Conservation (phyloP, 1,284 basidiomycete species). For the Ceratobasidium sp. region DNA sequence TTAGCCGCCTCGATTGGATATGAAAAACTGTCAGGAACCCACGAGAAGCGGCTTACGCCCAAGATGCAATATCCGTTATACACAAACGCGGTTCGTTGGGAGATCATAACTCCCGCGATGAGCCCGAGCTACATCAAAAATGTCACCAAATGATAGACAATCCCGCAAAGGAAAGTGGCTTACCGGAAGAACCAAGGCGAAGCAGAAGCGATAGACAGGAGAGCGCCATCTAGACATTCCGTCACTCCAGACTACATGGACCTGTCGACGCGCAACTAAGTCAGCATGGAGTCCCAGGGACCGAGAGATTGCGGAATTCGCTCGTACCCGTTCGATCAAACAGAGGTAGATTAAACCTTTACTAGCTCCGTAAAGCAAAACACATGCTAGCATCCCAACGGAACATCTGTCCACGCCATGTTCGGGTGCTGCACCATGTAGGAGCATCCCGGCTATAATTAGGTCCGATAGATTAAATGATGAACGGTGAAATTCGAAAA, state of each 20-base stretch:
- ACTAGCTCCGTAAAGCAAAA: constrained; percentile 24
- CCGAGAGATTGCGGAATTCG: neutral
- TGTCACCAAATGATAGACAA: neutral
- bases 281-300: neutral
- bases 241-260: constrained; percentile 31
- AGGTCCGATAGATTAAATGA: neutral
- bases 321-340: constrained; percentile 18
- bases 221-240: constrained; percentile 29
- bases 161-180: neutral
- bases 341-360: constrained; percentile 33
- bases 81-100: constrained; percentile 25
- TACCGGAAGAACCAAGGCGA: constrained; percentile 28
- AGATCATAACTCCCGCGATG: constrained; percentile 27
- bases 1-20: neutral
- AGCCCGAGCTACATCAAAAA: constrained; percentile 8
- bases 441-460: constrained; percentile 10
- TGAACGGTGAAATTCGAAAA: neutral
- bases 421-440: constrained; percentile 16
- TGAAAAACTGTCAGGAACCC: neutral
- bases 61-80: constrained; percentile 33
- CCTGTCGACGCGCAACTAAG: neutral
- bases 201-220: constrained; percentile 28
- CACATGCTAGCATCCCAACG: constrained; percentile 19
- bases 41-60: constrained; percentile 29
- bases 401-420: constrained; percentile 19